phyloP scores from a whole-genome alignment of 305 asterid species.

The Fraxinus baroniana region DNA sequence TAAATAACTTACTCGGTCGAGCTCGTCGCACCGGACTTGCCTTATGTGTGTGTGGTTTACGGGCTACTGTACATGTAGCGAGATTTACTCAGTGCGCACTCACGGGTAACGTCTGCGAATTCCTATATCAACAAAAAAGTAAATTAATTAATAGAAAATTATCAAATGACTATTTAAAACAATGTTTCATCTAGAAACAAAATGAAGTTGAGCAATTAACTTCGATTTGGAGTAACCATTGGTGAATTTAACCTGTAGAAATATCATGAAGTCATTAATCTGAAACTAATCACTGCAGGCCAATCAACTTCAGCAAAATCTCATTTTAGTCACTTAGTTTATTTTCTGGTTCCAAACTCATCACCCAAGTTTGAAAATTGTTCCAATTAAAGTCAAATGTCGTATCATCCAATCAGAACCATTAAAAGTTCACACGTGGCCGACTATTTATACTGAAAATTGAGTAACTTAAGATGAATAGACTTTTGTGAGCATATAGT shows the following conservation, averaged over 20 bases:
- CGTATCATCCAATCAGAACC: neutral
- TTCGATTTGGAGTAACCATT: neutral
- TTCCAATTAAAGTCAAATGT: neutral
- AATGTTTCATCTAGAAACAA: neutral
- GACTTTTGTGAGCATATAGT: neutral
- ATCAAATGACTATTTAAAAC: too few relatives aligned
- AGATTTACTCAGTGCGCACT: too few relatives aligned
- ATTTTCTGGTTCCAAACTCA: neutral
- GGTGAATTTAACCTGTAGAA: neutral
- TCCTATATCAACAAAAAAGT: too few relatives aligned
- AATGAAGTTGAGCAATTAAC: neutral
- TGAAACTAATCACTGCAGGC: neutral
- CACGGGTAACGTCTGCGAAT: too few relatives aligned
- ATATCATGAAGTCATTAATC: too few relatives aligned
- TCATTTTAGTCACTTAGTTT: neutral
- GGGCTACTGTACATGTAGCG: too few relatives aligned
- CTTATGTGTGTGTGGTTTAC: too few relatives aligned
- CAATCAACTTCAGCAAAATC: neutral
- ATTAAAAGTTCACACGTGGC: neutral
- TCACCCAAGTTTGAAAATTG: neutral
- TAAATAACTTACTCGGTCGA: neutral
- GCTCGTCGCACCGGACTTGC: too few relatives aligned
- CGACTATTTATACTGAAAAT: neutral
- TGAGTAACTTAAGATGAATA: neutral
- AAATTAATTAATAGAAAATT: neutral